These are phyloP conservation scores for Wilcoxina mikolae DNA, from an alignment of 495 filamentous ascomycete genomes.

Conservation along the genomic window DNA sequence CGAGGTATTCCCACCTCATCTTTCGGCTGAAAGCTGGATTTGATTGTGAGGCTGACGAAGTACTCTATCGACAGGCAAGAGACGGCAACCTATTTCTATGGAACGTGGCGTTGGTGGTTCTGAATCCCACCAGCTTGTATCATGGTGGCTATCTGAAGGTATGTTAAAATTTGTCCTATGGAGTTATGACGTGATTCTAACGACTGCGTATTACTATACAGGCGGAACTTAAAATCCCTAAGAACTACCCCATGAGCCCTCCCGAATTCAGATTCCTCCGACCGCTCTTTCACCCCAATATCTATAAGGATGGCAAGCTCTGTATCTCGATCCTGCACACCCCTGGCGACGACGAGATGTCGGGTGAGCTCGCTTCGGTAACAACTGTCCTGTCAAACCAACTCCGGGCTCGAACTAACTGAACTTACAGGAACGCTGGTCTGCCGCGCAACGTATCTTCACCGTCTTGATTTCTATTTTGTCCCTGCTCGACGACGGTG, in stretches of 20 bases:
- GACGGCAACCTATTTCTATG: constrained; percentile 68
- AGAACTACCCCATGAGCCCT: constrained; percentile 83
- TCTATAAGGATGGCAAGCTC: constrained; percentile 76
- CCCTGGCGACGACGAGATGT: constrained; percentile 81
- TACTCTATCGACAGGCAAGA: constrained; percentile 37
- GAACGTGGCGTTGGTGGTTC: constrained; percentile 74
- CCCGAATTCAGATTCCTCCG: constrained; percentile 78
- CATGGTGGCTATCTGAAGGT: constrained; percentile 82
- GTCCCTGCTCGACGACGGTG: constrained; percentile 85
- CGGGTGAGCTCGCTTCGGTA: constrained; percentile 61
- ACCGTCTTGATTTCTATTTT: constrained; percentile 85
- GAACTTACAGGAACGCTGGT: constrained; percentile 61
- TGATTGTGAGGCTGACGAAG: not conserved
- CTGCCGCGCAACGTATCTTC: constrained; percentile 80
- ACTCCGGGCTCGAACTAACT: not conserved
- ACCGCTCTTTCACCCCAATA: constrained; percentile 81
- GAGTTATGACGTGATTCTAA: too few relatives aligned
- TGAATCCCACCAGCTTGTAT: constrained; percentile 82
- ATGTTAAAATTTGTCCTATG: too few relatives aligned
- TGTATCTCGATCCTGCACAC: constrained; percentile 95
- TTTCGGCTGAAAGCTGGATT: not conserved
- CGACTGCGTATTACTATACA: constrained; percentile 16
- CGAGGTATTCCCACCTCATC: constrained; percentile 40
- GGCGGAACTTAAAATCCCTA: constrained; percentile 72
- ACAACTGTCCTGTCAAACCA: not conserved